Base-by-base conservation (phyloP, 176 grass and related monocot genomes). In the Dendrocalamus sinicus region DNA sequence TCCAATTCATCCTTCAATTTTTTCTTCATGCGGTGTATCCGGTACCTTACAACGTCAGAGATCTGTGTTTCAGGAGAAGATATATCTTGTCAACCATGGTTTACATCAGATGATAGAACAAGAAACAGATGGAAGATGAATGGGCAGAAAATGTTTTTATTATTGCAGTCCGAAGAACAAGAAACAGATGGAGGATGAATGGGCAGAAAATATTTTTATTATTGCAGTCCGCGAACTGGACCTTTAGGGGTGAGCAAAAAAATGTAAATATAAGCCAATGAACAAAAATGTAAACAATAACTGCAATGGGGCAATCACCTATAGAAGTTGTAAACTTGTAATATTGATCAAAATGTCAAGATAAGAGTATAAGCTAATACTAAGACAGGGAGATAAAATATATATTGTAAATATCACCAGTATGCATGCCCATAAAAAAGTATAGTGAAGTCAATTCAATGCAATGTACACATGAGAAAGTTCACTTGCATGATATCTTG, bases 1-100 rank as follows among this genome's bases (percentile, higher is more conserved):
- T 99, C 96, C 90, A 99, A 86, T 79, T 94, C 96, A 92, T 96
- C 96, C 89, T 94, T 96, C 68, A 96, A 69, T 70, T 94, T 99
- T 87, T 98, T 99, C 86, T 94, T 99, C 96, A 99, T 96, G 82
- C 94, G 87, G 85, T 92, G 93, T 81, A 99, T 91, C 54, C 96
- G 86, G 48, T 96, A 99, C 86, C 93, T 92, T 81, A 99, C 90
- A 54, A 99, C 93, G 82, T 99, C 96, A 86, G 71, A 90, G 16
- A 99, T 92, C 96, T 98, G 87, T 78, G 73, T 91, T 45, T 78
- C 17, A 67, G 58, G 35, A 39, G 37, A 43, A 74, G n/a, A 84
- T 58, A 51, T 22, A 89, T 59, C 66, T 6, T 87, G 8, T 80
- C 73, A 88, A 28, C 16, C 13, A 68, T 19, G 78, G 48, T 81